These are phyloP conservation scores for Penicillium mononematosum DNA, from an alignment of 495 filamentous ascomycete species.

Conservation along the genomic window DNA sequence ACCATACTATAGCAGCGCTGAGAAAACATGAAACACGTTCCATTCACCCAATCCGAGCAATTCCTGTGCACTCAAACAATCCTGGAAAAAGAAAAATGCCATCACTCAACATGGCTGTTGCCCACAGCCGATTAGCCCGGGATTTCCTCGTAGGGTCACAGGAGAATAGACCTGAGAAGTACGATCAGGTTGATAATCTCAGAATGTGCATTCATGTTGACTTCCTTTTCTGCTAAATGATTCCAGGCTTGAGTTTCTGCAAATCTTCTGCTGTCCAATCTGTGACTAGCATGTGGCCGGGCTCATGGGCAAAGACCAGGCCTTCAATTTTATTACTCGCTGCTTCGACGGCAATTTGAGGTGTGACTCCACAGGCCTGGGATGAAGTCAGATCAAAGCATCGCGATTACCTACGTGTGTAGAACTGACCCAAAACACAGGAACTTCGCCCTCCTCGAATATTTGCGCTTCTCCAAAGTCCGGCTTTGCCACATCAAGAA, in stretches of 20 bases:
- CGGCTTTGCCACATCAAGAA: slow-evolving; percentile 43
- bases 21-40: not conserved
- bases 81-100: too few species aligned
- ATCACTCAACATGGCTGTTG: slow-evolving; percentile 1
- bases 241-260: slow-evolving; percentile 13
- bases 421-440: slow-evolving; percentile 50
- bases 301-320: slow-evolving; percentile 52
- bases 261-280: slow-evolving; percentile 37
- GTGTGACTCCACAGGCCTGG: slow-evolving; percentile 57
- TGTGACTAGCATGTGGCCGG: slow-evolving; percentile 56
- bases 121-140: slow-evolving; percentile 17
- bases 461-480: slow-evolving; percentile 46
- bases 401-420: not conserved
- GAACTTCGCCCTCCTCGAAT: slow-evolving; percentile 42
- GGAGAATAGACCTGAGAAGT: not conserved
- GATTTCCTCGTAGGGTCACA: slow-evolving; percentile 19
- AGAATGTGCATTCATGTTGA: not conserved
- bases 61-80: too few species aligned
- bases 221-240: not conserved
- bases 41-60: not conserved
- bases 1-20: not conserved
- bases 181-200: not conserved
- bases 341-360: slow-evolving; percentile 55
- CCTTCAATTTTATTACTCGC: slow-evolving; percentile 44
- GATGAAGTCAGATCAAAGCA: not conserved